phyloP scores from a whole-genome alignment of 179 eudicot genomes.

The Camellia oleifera region DNA sequence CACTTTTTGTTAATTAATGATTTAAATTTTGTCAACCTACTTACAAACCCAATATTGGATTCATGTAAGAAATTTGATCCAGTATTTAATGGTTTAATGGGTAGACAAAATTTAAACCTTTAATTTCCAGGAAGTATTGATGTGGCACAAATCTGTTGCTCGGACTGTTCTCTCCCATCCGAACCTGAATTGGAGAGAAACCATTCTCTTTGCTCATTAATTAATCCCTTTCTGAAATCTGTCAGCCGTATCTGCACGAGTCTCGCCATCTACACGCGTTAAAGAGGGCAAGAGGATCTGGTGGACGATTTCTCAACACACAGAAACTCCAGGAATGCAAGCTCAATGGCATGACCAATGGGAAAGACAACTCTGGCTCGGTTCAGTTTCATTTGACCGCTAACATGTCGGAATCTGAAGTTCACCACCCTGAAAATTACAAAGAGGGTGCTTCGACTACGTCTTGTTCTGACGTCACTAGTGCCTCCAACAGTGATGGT shows the following conservation, averaged over 20 bases:
- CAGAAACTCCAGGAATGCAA: slow-evolving; percentile 45
- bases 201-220: neutral
- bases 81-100: too few relatives aligned
- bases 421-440: slow-evolving; percentile 21
- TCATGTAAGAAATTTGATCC: too few relatives aligned
- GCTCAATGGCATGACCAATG: slow-evolving; percentile 10
- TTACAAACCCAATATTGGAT: too few relatives aligned
- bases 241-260: slow-evolving; percentile 80
- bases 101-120: too few relatives aligned
- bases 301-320: slow-evolving; percentile 70
- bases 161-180: too few relatives aligned
- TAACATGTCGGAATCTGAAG: slow-evolving; percentile 22
- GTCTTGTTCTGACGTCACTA: slow-evolving; percentile 44
- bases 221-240: neutral
- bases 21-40: too few relatives aligned
- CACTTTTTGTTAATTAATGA: too few relatives aligned
- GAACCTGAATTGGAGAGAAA: too few relatives aligned
- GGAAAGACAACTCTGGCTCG: slow-evolving; percentile 24
- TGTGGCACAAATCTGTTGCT: too few relatives aligned
- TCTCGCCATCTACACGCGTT: slow-evolving; percentile 78
- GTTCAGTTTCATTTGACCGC: slow-evolving; percentile 22
- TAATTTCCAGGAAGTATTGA: too few relatives aligned
- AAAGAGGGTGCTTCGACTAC: slow-evolving; percentile 35
- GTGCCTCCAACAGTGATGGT: slow-evolving; percentile 31
- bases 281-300: slow-evolving; percentile 73